Percentiles rank a stretch among this genome's conserved stretches.
These are phyloP conservation scores for Pseudopithomyces maydicus DNA, from an alignment of 2,329 filamentous ascomycete genomes.

Conservation along the genomic window DNA sequence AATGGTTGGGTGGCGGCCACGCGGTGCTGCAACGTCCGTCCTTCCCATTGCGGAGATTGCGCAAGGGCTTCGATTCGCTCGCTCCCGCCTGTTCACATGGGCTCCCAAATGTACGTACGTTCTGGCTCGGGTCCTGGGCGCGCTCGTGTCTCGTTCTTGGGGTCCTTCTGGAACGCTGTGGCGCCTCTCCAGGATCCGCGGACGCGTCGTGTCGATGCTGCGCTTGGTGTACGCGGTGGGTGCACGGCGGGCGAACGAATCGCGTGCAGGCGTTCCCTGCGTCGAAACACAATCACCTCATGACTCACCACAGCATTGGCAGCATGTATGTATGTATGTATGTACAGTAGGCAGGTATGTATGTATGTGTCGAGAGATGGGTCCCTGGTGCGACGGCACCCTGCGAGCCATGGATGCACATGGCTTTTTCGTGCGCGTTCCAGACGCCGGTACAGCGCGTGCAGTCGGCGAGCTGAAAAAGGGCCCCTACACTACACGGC, in stretches of 20 bases:
- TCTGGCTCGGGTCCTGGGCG: constrained; percentile 2
- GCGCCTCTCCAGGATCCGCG: background rate
- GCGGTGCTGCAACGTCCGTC: constrained; percentile 6
- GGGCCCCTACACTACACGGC: background rate
- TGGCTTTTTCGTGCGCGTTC: background rate
- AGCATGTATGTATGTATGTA: too few relatives aligned
- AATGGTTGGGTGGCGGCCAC: background rate
- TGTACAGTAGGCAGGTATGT: too few relatives aligned
- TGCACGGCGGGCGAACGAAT: background rate
- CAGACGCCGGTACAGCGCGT: background rate
- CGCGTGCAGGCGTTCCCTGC: background rate
- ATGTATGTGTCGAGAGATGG: too few relatives aligned
- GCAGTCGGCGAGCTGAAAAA: constrained; percentile 5
- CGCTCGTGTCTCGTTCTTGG: constrained; percentile 3
- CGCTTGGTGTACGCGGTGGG: background rate
- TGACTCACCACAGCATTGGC: background rate
- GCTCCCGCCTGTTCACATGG: background rate
- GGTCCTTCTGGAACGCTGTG: constrained; percentile 5
- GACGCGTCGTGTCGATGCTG: background rate
- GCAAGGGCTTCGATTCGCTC: background rate
- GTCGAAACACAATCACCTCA: background rate
- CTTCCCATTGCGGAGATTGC: background rate
- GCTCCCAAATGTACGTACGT: constrained; percentile 1
- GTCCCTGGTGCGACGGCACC: too few relatives aligned
- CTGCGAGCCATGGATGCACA: too few relatives aligned